Evolutionary conservation across 2,329 filamentous ascomycete species (phyloP), one percentile per base, ranked within the genome.

Genomic region (Drechslerella coelobrocha): DNA sequence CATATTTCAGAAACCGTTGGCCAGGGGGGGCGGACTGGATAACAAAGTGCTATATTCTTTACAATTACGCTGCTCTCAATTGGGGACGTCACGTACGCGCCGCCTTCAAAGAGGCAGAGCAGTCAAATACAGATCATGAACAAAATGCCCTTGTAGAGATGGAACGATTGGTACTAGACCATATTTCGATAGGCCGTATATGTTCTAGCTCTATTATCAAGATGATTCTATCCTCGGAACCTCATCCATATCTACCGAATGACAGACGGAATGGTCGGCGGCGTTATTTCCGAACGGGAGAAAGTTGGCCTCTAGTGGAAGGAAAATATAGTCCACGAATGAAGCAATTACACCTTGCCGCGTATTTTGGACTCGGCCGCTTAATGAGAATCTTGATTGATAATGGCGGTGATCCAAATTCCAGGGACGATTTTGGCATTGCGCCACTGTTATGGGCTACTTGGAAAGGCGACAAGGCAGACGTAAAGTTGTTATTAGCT

Each of bases 21-120:
- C 8, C 17, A 8, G 8, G 27, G 21, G 8, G 3, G 3, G 9
- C 27, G 8, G 3, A 48, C 26, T 17, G 3, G 27, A 21, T 9
- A 23, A 9, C 26, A 10, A 6, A 23, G 6, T 24, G 4, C 10
- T 23, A 14, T n/a, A 14, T 12, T 37, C n/a, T 61, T 2, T 47
- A 27, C 21, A 19, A 26, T 27, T 61, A 61, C 17, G 56, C 56
- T 8, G 56, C 43, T 17, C 19, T 21, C 23, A 45, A 51, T n/a
- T 61, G 56, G 56, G 56, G 56, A 24, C 17, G 9, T 21, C 47
- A 61, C n/a, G 45, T 45, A 7, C 6, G 56, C n/a, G 19, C 6
- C 5, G 45, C 54, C 1, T 12, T 17, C 7, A 37, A 4, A 7
- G 31, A 41, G 17, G 6, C 19, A 12, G 23, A 14, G 3, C 6